Base-by-base conservation (phyloP, 371 early-diverging fungal genomes). In the Encephalitozoon cuniculi region DNA sequence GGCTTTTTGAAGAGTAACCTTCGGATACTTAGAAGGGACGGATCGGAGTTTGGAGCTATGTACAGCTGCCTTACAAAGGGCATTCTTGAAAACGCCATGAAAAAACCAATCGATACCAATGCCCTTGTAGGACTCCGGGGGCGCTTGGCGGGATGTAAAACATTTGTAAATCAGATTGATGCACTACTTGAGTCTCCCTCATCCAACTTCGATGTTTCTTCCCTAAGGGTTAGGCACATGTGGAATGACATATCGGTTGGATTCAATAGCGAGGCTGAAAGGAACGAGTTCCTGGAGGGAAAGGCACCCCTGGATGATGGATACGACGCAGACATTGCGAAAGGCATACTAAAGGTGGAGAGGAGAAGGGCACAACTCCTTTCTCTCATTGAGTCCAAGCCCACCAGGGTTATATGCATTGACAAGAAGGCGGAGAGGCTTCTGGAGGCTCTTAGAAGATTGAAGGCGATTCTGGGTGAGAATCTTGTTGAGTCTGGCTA, bases 221-320 rank as follows among this genome's bases (percentile, higher is more conserved):
- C 32, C 4, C 6, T 66, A 23, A 77, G 54, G 49, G 37, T 63
- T 2, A 77, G 43, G 23, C 53, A 64, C n/a, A 43, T 53, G 39
- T 77, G 78, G 78, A 15, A 77, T 63, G 78, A 77, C 72, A 55
- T 77, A 12, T 40, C 51, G 23, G 25, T 77, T 55, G 25, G 25
- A 43, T 77, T 77, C 67, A 39, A 32, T 4, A 72, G 46, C 4
- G 34, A 71, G 15, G 39, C 49, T 28, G 53, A 68, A 15, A 8
- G 34, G 8, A n/a, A 25, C 15, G 26, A 59, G 0, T 76, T 55
- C 55, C 40, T 46, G 7, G 71, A 70, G 37, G 54, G 44, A 26
- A 18, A 11, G 34, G 34, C 39, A 9, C 26, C 64, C 8, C 37
- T 53, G 12, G 66, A 64, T 23, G 43, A 40, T 9, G 40, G 63